A percentile compares a stretch with the other conserved stretches of the same genome.
Evolutionary conservation across 169 alveolate genomes (phyloP).

Genomic region (Eimeria sp.): DNA sequence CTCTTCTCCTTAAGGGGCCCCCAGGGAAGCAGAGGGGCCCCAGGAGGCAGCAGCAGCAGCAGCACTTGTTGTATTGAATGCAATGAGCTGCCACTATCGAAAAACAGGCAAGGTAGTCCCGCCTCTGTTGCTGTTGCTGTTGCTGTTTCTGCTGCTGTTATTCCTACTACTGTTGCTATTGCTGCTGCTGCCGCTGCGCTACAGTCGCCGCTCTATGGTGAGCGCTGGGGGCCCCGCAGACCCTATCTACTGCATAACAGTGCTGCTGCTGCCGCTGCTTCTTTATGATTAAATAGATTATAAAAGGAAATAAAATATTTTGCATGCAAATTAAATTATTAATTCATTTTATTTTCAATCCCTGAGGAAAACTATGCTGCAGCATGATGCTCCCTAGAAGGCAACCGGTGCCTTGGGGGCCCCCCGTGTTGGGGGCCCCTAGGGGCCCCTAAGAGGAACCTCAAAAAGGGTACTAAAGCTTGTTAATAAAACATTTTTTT

Average conservation of each 20-base stretch:
- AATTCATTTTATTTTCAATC: background rate
- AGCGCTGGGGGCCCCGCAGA: conserved; percentile 15
- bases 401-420: background rate
- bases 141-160: background rate
- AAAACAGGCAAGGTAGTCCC: background rate
- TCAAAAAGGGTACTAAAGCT: too few relatives aligned
- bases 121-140: background rate
- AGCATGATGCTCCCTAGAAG: too few relatives aligned
- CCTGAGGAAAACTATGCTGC: background rate
- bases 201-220: background rate
- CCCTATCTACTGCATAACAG: background rate
- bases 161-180: background rate
- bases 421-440: background rate
- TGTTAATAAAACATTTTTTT: too few relatives aligned
- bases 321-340: background rate
- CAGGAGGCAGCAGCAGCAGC: background rate
- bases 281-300: background rate
- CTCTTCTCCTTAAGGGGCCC: conserved; percentile 8
- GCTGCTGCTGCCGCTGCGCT: background rate
- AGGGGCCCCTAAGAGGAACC: conserved; percentile 12
- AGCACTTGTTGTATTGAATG: background rate
- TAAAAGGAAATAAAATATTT: background rate
- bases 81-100: background rate
- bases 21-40: background rate
- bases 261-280: background rate